Base-by-base conservation (phyloP, 2,329 filamentous ascomycete species). In the Drechmeria coniospora region DNA sequence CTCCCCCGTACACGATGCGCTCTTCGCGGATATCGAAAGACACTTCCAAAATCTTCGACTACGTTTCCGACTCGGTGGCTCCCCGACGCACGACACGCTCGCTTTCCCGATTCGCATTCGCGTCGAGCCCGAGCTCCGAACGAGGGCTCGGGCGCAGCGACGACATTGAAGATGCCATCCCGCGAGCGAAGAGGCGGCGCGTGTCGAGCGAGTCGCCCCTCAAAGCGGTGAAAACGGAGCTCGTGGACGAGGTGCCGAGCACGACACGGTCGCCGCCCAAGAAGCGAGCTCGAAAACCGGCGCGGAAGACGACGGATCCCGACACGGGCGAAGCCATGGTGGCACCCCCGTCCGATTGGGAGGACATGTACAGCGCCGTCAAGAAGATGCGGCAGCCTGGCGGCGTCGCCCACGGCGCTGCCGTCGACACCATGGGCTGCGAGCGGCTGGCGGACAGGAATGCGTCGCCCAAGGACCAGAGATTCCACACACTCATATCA, bases 391-490 rank as follows among this genome's bases (percentile, higher is more conserved):
- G 73, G 2, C 50, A 53, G 4, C 48, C 55, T 0, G 65, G 63
- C 3, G 65, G 64, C 6, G 45, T 54, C 55, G 56, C 79, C 47
- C 47, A 68, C 59, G 53, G 79, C 67, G 90, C 90, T 1, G 80
- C 87, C 1, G 90, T 98, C 8, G 90, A 98, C 51, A 95, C 87
- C 0, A 94, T 95, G 86, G 90, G 90, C 8, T 98, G 90, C 53
- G 84, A 84, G 53, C 68, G 70, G 6, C 63, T 90, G 8, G 80
- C 79, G 3, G 56, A 64, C 26, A 49, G 55, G 11, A 51, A 42
- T 2, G 62, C 65, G 8, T 61, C 55, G 32, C 47, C 59, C 15
- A 59, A 55, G 32, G 67, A 70, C 45, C 73, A 74, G 47, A 69
- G 86, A 6, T 86, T 92, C 42, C 86, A 94, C 45, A 92, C 82